These are phyloP conservation scores for Fusarium lyarnte DNA, from an alignment of 2,329 filamentous ascomycete genomes.

Conservation along the genomic window DNA sequence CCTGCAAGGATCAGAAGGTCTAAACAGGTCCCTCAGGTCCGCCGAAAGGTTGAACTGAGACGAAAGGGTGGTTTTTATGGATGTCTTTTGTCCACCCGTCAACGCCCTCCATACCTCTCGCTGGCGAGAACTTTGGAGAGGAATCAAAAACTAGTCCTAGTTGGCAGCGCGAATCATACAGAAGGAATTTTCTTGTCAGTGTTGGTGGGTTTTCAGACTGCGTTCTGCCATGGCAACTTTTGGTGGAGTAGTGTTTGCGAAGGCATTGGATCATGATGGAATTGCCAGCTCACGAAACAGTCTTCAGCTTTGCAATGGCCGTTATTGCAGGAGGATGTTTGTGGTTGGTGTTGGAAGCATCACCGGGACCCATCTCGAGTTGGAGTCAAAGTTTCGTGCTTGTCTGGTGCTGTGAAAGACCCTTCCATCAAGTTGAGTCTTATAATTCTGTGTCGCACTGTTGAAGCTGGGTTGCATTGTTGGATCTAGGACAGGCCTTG, in stretches of 20 bases:
- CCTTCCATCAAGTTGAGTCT: conserved; percentile 3
- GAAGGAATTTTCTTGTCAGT: conserved; percentile 64
- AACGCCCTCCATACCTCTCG: conserved; percentile 68
- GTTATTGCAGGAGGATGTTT: background rate
- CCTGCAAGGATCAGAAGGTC: conserved; percentile 43
- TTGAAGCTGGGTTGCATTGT: conserved; percentile 30
- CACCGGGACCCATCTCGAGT: conserved; percentile 86
- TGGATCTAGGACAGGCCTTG: conserved; percentile 41
- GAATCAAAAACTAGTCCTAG: conserved; percentile 95
- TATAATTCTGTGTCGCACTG: conserved; percentile 19
- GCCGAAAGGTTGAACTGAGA: conserved; percentile 59
- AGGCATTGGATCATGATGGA: conserved; percentile 21
- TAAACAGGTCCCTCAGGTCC: conserved; percentile 57
- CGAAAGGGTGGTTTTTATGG: conserved; percentile 86
- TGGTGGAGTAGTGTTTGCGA: conserved; percentile 27
- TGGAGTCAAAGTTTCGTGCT: conserved; percentile 94
- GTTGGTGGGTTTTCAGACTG: conserved; percentile 13
- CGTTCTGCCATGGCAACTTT: conserved; percentile 30
- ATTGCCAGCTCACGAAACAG: conserved; percentile 25
- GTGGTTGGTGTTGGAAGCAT: conserved; percentile 40
- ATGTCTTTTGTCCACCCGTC: conserved; percentile 90
- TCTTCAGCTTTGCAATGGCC: conserved; percentile 16
- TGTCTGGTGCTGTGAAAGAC: conserved; percentile 66
- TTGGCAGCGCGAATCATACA: conserved; percentile 84
- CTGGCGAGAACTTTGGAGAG: conserved; percentile 64